A percentile compares a stretch with the other conserved stretches of the same genome.
Evolutionary conservation across 1,284 basidiomycete species (phyloP).

Genomic region (Volvariella surrecta): DNA sequence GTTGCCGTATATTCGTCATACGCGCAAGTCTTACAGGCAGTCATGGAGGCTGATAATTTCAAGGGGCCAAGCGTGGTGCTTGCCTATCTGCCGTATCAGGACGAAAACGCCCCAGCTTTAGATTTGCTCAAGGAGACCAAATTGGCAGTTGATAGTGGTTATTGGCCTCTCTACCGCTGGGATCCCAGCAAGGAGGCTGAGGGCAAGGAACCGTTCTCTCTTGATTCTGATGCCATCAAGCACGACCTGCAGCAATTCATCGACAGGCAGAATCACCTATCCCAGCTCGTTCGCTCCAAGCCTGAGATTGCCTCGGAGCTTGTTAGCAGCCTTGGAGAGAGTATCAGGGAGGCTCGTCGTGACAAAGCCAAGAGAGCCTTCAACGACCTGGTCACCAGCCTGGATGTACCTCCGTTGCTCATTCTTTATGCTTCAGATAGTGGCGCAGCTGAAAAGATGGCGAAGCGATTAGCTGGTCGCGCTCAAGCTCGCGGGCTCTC

Average conservation of each 20-base stretch:
- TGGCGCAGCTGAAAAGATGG: constrained; percentile 92
- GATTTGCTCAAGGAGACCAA: constrained; percentile 96
- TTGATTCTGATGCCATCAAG: constrained; percentile 93
- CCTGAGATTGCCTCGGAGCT: constrained; percentile 82
- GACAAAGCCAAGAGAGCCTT: constrained; percentile 83
- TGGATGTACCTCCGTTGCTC: constrained; percentile 87
- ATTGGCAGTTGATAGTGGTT: constrained; percentile 91
- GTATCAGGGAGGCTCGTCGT: constrained; percentile 78
- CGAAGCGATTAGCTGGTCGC: constrained; percentile 80
- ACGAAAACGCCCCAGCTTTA: constrained; percentile 73
- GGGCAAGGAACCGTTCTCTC: constrained; percentile 80
- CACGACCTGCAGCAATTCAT: constrained; percentile 94
- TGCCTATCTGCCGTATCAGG: constrained; percentile 88
- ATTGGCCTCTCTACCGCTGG: constrained; percentile 99
- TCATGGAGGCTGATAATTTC: constrained; percentile 89
- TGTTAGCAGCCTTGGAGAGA: constrained; percentile 80
- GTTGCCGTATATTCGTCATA: constrained; percentile 96
- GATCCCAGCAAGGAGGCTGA: constrained; percentile 75
- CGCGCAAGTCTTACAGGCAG: constrained; percentile 86
- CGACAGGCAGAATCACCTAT: constrained; percentile 93
- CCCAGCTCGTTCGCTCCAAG: constrained; percentile 77
- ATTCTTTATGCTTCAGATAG: constrained; percentile 93
- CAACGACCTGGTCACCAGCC: constrained; percentile 73
- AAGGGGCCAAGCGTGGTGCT: constrained; percentile 89
- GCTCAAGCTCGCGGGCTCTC: constrained; percentile 84